Base-by-base conservation (phyloP, 345 rosid genomes). In the Euphorbia lathyris region DNA sequence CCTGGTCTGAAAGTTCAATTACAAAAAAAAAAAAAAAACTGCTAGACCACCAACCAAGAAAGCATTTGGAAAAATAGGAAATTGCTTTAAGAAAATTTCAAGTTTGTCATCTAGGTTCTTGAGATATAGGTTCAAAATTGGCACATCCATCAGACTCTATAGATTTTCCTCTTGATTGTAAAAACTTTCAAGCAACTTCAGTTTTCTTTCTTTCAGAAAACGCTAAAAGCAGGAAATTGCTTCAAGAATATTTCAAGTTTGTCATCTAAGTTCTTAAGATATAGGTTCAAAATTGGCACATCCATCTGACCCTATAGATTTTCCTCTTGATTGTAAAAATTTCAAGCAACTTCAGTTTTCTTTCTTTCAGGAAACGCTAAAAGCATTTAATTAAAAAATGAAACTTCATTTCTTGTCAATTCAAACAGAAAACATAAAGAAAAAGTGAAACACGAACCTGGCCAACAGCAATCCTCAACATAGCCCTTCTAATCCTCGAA, bases 1-100 rank as follows among this genome's bases (percentile, higher is more conserved):
- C 99, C 94, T 96, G 99, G 71, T 96, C 97, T 27, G 99, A 76
- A 64, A 92, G 88, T 81, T 96, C 99, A 56, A 86, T 92, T 56
- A 96, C 98, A 79, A 96, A 84, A 80, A n/a, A n/a, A n/a, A n/a
- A n/a, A n/a, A n/a, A n/a, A 89, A 81, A 72, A 92, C 99, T 63
- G 86, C 89, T 0, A 98, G 83, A 73, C 98, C 85, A 58, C 98
- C 97, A 75, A 90, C 73, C 80, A 92, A 83, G 80, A 96, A 92
- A 64, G 96, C 90, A 78, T 92, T 95, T 51, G 90, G 88, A 66
- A 95, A 92, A 71, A 74, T 69, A 4, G 99, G 99, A 47, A 83
- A 84, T 19, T 84, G 85, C 80, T 88, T 82, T 53, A 96, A 77
- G 86, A 96, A 92, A 70, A 83, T 79, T 58, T 86, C 87, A 4